Conservation (phyloP, 306 rosid genomes). For the Hippophae tibetana region DNA sequence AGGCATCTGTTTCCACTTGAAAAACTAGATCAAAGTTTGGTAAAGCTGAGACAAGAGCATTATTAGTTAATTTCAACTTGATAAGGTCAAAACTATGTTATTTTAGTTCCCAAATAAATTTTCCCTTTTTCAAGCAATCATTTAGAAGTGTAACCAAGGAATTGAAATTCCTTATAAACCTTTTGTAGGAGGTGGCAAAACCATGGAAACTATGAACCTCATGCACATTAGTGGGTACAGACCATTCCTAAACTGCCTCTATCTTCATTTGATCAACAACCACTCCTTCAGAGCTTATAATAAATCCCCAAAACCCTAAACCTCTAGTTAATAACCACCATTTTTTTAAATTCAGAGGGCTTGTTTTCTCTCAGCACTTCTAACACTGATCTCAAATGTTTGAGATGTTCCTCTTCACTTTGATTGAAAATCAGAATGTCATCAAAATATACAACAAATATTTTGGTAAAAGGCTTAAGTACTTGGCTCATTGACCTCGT, state of each 20-base stretch:
- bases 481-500: no score
- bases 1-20: neutral
- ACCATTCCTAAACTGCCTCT: neutral
- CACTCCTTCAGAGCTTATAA: no score
- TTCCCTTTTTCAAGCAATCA: neutral
- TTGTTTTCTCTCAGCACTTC: no score
- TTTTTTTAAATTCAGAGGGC: no score
- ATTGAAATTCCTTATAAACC: neutral
- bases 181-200: neutral
- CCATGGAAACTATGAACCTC: conserved; percentile 1
- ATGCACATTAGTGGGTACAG: neutral
- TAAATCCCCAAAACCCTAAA: no score
- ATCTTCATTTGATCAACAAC: neutral
- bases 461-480: no score
- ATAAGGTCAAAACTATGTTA: neutral
- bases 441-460: no score
- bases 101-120: neutral
- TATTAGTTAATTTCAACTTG: neutral
- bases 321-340: no score
- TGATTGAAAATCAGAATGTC: no score
- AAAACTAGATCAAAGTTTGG: neutral
- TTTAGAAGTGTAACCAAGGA: neutral
- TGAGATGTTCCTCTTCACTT: no score
- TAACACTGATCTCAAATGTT: no score
- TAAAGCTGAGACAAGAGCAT: no score